Evolutionary conservation across 1,139 yeast species (phyloP).

Genomic region (Candida smagusa): DNA sequence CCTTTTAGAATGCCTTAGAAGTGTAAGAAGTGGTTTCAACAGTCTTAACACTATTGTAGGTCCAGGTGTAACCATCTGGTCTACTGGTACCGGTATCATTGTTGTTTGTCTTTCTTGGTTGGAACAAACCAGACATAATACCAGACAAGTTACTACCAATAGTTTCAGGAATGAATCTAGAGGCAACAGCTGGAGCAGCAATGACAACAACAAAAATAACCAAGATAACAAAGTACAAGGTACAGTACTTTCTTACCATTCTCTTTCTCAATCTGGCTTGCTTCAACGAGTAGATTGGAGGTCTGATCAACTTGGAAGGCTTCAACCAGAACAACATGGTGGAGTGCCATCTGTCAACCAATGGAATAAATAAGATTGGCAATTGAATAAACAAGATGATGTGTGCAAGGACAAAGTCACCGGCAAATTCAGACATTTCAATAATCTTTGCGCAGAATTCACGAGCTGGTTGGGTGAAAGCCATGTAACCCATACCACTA

Average conservation of each 20-base stretch:
- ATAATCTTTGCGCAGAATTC: conserved; percentile 93
- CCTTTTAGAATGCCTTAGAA: conserved; percentile 49
- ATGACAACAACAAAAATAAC: conserved; percentile 70
- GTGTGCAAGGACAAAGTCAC: conserved; percentile 94
- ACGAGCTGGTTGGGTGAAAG: conserved; percentile 94
- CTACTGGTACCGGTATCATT: conserved; percentile 75
- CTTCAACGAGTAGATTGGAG: conserved; percentile 95
- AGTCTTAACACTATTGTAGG: conserved; percentile 54
- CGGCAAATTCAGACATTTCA: conserved; percentile 94
- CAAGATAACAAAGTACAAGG: conserved; percentile 72
- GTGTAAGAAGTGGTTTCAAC: conserved; percentile 54
- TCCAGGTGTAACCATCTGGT: conserved; percentile 47
- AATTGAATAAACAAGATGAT: conserved; percentile 81
- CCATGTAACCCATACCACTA: conserved; percentile 91
- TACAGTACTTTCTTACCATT: conserved; percentile 94
- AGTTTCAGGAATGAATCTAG: conserved; percentile 32
- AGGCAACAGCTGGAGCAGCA: conserved; percentile 89
- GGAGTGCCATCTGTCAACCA: conserved; percentile 96
- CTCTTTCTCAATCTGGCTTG: conserved; percentile 97
- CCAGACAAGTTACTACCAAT: conserved; percentile 23
- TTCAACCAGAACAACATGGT: conserved; percentile 98
- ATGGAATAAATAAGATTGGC: conserved; percentile 83
- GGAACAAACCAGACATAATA: conserved; percentile 72
- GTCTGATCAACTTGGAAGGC: conserved; percentile 97
- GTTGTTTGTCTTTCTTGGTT: conserved; percentile 77